These are phyloP conservation scores for Meyerozyma smithsonii DNA, from an alignment of 1,139 yeast genomes.

Conservation along the genomic window DNA sequence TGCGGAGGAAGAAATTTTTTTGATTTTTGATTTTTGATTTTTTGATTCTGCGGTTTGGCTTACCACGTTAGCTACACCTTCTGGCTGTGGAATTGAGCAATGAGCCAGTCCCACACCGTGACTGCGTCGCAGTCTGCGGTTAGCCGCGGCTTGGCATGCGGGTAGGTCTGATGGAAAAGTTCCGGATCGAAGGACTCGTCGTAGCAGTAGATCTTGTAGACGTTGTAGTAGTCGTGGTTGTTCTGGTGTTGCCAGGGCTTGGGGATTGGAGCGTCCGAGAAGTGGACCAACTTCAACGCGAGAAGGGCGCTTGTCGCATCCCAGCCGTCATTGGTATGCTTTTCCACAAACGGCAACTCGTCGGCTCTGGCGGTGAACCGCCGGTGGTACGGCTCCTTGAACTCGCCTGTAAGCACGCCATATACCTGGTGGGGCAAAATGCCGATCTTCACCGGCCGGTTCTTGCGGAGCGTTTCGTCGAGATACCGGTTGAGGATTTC, in stretches of 20 bases:
- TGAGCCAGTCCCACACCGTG: constrained; percentile 26
- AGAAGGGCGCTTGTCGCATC: constrained; percentile 17
- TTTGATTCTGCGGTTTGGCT: too few relatives aligned
- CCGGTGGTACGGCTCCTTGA: constrained; percentile 26
- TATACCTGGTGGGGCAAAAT: constrained; percentile 43
- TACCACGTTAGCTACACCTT: too few relatives aligned
- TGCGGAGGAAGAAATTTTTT: too few relatives aligned
- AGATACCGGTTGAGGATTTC: constrained; percentile 41
- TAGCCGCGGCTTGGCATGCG: constrained; percentile 25
- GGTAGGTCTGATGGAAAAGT: constrained; percentile 16
- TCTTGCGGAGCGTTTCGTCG: constrained; percentile 12
- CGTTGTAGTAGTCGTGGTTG: constrained; percentile 18
- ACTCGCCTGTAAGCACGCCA: constrained; percentile 48
- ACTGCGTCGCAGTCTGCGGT: constrained; percentile 33
- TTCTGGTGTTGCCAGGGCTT: constrained; percentile 39
- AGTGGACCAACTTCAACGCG: constrained; percentile 31
- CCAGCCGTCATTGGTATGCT: constrained; percentile 22
- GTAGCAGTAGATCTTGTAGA: constrained; percentile 23
- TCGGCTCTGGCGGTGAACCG: constrained; percentile 28
- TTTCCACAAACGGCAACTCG: constrained; percentile 25
- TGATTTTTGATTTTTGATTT: too few relatives aligned
- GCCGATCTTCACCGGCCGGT: constrained; percentile 22
- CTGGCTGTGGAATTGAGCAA: constrained; percentile 8
- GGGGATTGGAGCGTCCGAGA: constrained; percentile 44
- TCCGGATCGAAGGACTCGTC: constrained; percentile 13